Base-by-base conservation (phyloP, 148 eudicot species). In the Rhododendron ovatum region DNA sequence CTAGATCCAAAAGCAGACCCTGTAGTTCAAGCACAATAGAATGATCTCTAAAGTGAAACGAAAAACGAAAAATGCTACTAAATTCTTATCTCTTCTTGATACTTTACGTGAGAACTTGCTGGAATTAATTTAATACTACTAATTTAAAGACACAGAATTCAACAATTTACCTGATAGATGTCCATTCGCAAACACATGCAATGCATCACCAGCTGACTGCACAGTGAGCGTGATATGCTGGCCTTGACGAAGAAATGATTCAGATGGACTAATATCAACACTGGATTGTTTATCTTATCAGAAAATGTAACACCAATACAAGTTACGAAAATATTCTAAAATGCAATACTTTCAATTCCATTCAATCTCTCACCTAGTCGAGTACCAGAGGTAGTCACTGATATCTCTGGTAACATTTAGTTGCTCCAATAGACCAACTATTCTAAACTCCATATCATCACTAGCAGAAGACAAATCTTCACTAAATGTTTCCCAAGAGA, bases 311-410 rank as follows among this genome's bases (percentile, higher is more conserved):
- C 47, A 39, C 63, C 47, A 85, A 63, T 75, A 48, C 61, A 43
- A 7, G 9, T 30, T n/a, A 2, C 4, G 50, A 57, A 79, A 74
- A 69, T 83, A 33, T 22, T 47, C 47, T 35, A 28, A 35, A 30
- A 33, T 13, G 18, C 15, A 41, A n/a, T 50, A 48, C 43, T 77
- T 10, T 30, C 26, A 30, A 26, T n/a, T 30, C 73, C 15, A 11
- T 18, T 67, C 30, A 63, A 78, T 35, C 83, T 85, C 85, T 85
- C 87, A 97, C 99, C 98, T 95, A 39, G 98, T 95, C 84, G 82
- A 92, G 89, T 97, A 97, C 99, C 99, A 97, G 30, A 97, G 98
- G 82, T 97, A 97, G 90, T 97, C 99, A 80, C 92, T 93, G 28
- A 90, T 82, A 89, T 97, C 99, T 89, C 98, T 90, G 67, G 99